Base-by-base conservation (phyloP, 768 basidiomycete species). In the Mycena venus region DNA sequence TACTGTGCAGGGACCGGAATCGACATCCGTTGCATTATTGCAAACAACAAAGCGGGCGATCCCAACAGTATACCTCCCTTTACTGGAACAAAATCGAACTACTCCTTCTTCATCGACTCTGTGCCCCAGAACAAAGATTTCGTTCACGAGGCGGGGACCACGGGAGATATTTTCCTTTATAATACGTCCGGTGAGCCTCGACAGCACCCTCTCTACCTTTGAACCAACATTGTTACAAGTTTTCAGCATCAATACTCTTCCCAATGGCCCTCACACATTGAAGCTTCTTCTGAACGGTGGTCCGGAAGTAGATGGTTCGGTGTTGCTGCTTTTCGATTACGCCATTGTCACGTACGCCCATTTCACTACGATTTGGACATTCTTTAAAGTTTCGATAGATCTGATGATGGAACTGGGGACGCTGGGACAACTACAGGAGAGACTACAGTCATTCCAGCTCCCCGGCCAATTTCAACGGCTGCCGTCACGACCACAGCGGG, bases 91-190 rank as follows among this genome's bases (percentile, higher is more conserved):
- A 70, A 70, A 19, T 8, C 68, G 21, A 32, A 70, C 27, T 70
- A 70, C 38, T 70, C 68, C 25, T 70, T 70, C 68, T 70, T 70
- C 38, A 40, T 70, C 36, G 68, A 70, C 36, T 19, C 17, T 11
- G 60, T 62, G 6, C 34, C 68, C 17, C 68, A 70, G 29, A 70
- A 62, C 12, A 44, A 15, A 31, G 68, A 70, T 34, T 70, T 21
- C 27, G 14, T 23, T 12, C 59, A 62, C 40, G 68, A 53, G 47
- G 68, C 68, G 34, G 68, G 68, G 6, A 70, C 68, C 25, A 62
- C 68, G 27, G 68, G 68, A 3, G 49, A 62, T 27, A 60, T 36
- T 31, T 70, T 62, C 29, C 49, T 70, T 42, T 70, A 70, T 27
- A 62, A 70, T 49, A 70, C 68, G 14, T 70, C 68, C 36, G 61